These are phyloP conservation scores for Clavispora asparagi DNA, from an alignment of 805 yeast genomes.

Conservation along the genomic window DNA sequence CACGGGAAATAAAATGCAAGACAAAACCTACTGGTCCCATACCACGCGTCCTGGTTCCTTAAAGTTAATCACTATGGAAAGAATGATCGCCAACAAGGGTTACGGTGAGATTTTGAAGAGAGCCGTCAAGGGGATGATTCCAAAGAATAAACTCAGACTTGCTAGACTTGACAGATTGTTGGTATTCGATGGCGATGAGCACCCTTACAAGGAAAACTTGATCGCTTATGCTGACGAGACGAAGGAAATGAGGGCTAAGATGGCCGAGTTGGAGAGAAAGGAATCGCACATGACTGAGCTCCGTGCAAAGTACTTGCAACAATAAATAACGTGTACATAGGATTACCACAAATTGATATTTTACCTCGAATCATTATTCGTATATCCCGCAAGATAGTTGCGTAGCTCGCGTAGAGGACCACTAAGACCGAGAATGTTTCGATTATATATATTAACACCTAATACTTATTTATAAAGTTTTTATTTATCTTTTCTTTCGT, in stretches of 20 bases:
- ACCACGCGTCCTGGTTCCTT: constrained; percentile 87
- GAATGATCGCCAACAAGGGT: constrained; percentile 71
- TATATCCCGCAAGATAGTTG: neutral
- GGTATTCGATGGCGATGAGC: constrained; percentile 81
- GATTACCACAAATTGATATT: neutral
- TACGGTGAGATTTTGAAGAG: constrained; percentile 77
- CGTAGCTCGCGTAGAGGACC: neutral
- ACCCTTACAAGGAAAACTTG: constrained; percentile 80
- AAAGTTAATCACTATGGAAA: constrained; percentile 76
- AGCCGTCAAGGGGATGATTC: constrained; percentile 96
- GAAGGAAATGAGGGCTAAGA: constrained; percentile 42
- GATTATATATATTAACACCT: neutral
- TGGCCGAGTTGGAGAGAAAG: constrained; percentile 32
- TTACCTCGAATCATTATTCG: neutral
- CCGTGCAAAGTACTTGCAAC: constrained; percentile 28
- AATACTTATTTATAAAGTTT: constrained; percentile 1
- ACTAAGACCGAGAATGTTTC: neutral
- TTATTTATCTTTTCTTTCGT: constrained; percentile 1
- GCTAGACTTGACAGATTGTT: constrained; percentile 78
- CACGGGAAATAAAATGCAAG: constrained; percentile 80
- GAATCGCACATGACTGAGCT: constrained; percentile 30
- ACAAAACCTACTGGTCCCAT: constrained; percentile 86
- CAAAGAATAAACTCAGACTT: constrained; percentile 80
- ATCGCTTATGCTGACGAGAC: constrained; percentile 82
- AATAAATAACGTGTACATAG: constrained; percentile 11